A percentile compares a stretch with the other conserved stretches of the same genome.
Conservation (phyloP, 2,329 filamentous ascomycete genomes). For the Ustilaginoidea virens region DNA sequence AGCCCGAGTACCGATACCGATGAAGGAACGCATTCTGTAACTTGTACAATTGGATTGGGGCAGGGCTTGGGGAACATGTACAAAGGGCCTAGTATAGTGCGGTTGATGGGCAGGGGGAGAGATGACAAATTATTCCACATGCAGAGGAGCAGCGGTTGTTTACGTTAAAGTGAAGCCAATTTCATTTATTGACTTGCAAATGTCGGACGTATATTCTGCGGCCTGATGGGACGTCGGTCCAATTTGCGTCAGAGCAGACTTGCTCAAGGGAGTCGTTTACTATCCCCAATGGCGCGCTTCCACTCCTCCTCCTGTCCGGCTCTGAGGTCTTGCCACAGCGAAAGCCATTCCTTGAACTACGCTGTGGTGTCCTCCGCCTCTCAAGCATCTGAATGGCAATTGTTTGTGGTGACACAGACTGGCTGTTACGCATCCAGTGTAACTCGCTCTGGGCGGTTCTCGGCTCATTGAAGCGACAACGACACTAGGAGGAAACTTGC, state of each 20-base stretch:
- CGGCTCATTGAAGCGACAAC: too few species aligned
- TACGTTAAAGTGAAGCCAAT: slow-evolving; percentile 24
- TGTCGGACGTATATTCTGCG: slow-evolving; percentile 10
- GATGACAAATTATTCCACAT: slow-evolving; percentile 8
- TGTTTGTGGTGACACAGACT: slow-evolving; percentile 3
- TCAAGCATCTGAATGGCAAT: neutral
- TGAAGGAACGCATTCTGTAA: slow-evolving; percentile 13
- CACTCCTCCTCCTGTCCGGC: too few species aligned
- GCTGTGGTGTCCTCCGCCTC: too few species aligned
- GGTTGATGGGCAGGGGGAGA: slow-evolving; percentile 6
- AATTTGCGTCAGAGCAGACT: too few species aligned
- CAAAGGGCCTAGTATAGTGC: slow-evolving; percentile 11
- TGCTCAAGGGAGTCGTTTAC: too few species aligned
- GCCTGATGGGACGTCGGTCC: too few species aligned
- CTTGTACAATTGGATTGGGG: slow-evolving; percentile 2
- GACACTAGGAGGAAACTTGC: too few species aligned
- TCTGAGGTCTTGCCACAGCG: neutral
- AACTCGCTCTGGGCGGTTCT: slow-evolving; percentile 1
- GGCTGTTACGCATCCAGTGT: slow-evolving; percentile 1
- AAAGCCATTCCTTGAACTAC: too few species aligned
- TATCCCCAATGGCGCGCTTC: too few species aligned
- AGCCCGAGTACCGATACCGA: slow-evolving; percentile 79
- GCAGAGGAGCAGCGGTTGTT: slow-evolving; percentile 14
- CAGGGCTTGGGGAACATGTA: slow-evolving; percentile 8
- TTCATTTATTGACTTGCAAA: slow-evolving; percentile 20